A percentile compares a stretch with the other conserved stretches of the same genome.
Conservation (phyloP, 768 basidiomycete species). For the Suillus spraguei region DNA sequence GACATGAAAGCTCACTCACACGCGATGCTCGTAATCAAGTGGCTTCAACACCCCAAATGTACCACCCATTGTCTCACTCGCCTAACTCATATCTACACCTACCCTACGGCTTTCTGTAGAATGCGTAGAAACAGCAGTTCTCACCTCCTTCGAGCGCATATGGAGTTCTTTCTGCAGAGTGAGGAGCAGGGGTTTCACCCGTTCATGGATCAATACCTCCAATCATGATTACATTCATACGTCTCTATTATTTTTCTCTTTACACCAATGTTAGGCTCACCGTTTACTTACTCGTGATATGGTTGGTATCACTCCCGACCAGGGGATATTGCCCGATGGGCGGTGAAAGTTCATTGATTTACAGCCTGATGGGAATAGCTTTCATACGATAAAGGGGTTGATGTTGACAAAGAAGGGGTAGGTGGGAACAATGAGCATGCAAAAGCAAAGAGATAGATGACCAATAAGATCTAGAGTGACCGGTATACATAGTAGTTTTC, state of each 20-base stretch:
- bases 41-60: conserved; percentile 87
- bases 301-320: conserved; percentile 85
- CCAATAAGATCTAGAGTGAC: too few relatives aligned
- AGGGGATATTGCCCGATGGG: conserved; percentile 76
- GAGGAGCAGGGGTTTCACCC: conserved; percentile 70
- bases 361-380: conserved; percentile 97
- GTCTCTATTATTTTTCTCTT: conserved; percentile 37
- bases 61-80: conserved; percentile 80
- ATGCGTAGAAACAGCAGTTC: conserved; percentile 64
- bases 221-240: conserved; percentile 90
- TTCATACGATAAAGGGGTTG: conserved; percentile 85
- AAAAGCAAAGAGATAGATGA: too few relatives aligned
- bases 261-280: neutral
- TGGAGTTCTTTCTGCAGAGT: conserved; percentile 60
- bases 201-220: conserved; percentile 79
- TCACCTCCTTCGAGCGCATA: conserved; percentile 76
- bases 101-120: conserved; percentile 60
- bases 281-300: conserved; percentile 4
- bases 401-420: neutral
- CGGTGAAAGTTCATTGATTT: conserved; percentile 71
- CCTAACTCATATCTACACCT: conserved; percentile 48
- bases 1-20: neutral
- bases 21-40: neutral
- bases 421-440: neutral
- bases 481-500: too few relatives aligned